phyloP scores from a whole-genome alignment of 495 filamentous ascomycete genomes.

The Tetracladium setigerum region DNA sequence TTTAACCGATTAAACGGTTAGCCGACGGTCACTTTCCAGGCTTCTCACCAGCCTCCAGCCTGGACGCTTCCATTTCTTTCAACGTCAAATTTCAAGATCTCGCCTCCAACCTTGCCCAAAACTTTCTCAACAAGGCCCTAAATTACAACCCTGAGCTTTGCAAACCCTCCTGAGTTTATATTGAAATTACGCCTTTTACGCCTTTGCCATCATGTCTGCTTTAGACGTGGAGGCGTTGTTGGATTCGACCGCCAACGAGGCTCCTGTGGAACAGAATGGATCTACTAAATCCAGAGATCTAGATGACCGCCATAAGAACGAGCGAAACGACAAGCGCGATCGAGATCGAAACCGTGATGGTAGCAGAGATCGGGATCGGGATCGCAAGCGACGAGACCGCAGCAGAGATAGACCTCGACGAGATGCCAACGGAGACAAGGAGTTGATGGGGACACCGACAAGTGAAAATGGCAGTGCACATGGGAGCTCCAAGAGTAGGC shows the following conservation, averaged over 20 bases:
- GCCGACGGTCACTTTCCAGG: no score
- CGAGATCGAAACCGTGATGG: conserved; percentile 40
- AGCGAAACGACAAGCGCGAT: conserved; percentile 37
- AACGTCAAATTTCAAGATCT: no score
- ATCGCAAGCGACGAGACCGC: conserved; percentile 62
- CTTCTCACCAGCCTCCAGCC: no score
- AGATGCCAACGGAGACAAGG: conserved; percentile 50
- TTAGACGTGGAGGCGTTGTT: conserved; percentile 91
- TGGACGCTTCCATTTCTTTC: no score
- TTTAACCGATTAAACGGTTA: no score
- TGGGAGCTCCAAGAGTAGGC: conserved; percentile 77
- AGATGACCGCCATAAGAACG: conserved; percentile 51
- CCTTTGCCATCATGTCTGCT: conserved; percentile 60
- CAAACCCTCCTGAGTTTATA: no score
- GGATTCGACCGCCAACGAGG: conserved; percentile 71
- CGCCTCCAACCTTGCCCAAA: no score
- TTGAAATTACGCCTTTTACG: not conserved
- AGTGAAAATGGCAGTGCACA: conserved; percentile 78
- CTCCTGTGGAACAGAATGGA: conserved; percentile 42
- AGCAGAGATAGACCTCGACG: conserved; percentile 46
- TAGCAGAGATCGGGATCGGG: conserved; percentile 45
- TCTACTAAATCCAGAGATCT: conserved; percentile 45
- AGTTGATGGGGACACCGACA: conserved; percentile 57
- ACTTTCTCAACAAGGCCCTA: no score
- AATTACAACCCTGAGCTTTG: no score